A percentile compares a stretch with the other conserved stretches of the same genome.
Conservation (phyloP, 345 rosid genomes). For the Eucalyptus marginata region DNA sequence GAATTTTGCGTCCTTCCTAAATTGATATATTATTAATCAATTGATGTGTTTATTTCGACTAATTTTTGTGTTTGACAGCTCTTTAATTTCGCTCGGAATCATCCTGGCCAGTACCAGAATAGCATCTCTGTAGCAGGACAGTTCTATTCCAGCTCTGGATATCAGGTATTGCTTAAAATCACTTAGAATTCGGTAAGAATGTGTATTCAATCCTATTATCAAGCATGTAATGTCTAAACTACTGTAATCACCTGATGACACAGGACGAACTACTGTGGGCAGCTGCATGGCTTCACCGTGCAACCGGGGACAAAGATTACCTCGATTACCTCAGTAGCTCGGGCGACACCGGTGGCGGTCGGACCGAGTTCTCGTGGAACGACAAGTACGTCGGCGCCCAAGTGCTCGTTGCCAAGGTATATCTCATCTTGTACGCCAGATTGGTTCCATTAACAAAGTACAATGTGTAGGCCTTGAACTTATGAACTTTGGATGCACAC, state of each 20-base stretch:
- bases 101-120: slow-evolving; percentile 12
- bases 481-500: neutral
- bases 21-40: neutral
- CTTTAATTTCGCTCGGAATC: slow-evolving; percentile 17
- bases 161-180: neutral
- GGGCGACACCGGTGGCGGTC: neutral
- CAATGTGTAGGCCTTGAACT: neutral
- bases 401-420: slow-evolving; percentile 21
- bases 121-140: slow-evolving; percentile 18
- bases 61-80: neutral
- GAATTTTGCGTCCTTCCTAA: neutral
- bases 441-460: too few relatives aligned
- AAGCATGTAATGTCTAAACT: neutral
- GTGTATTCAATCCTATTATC: neutral
- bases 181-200: neutral
- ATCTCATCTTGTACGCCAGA: neutral
- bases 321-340: neutral
- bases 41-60: neutral
- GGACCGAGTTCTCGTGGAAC: slow-evolving; percentile 15
- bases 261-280: slow-evolving; percentile 36
- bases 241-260: neutral
- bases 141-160: slow-evolving; percentile 38
- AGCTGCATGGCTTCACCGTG: slow-evolving; percentile 33
- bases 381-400: slow-evolving; percentile 25
- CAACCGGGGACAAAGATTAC: slow-evolving; percentile 8